Base-by-base conservation (phyloP, 768 basidiomycete species). In the Mycena leptocephala region DNA sequence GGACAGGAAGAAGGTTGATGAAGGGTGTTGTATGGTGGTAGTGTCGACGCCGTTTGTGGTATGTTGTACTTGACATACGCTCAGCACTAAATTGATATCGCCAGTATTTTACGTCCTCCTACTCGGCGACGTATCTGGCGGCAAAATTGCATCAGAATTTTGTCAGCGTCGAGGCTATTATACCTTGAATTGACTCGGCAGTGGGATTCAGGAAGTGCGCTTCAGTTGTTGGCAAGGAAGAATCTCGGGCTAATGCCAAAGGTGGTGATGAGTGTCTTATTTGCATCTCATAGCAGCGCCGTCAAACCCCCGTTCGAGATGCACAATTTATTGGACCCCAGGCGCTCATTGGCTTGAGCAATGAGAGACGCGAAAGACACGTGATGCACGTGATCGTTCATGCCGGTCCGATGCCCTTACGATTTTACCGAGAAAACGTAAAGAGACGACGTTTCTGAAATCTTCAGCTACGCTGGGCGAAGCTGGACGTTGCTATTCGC, bases 1-100 rank as follows among this genome's bases (percentile, higher is more conserved):
- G 94, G 70, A 95, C 93, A 3, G 95, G 94, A 1, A 87, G 93
- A 72, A 85, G 92, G 78, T 82, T 95, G 75, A 95, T 95, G 94
- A 90, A 88, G 74, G 95, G 95, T 0, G 85, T 82, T 0, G 93
- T 93, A 0, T 95, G 90, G 88, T 93, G 93, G 90, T 93, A 79
- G 41, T 11, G 16, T 28, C 8, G 11, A 14, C 16, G n/a, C n/a
- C 22, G 24, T 61, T 37, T 14, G 8, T 6, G 67, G 62, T 56
- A 59, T 63, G 39, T 65, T 43, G 35, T 32, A 26, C 43, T 56
- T 18, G 13, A 41, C n/a, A 35, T 22, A n/a, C n/a, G n/a, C n/a
- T n/a, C n/a, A n/a, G n/a, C n/a, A n/a, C n/a, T n/a, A n/a, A n/a
- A n/a, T n/a, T n/a, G n/a, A n/a, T n/a, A n/a, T 35, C 24, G 1